These are phyloP conservation scores for Logfia minima DNA, from an alignment of 129 eudicot genomes.

Conservation along the genomic window DNA sequence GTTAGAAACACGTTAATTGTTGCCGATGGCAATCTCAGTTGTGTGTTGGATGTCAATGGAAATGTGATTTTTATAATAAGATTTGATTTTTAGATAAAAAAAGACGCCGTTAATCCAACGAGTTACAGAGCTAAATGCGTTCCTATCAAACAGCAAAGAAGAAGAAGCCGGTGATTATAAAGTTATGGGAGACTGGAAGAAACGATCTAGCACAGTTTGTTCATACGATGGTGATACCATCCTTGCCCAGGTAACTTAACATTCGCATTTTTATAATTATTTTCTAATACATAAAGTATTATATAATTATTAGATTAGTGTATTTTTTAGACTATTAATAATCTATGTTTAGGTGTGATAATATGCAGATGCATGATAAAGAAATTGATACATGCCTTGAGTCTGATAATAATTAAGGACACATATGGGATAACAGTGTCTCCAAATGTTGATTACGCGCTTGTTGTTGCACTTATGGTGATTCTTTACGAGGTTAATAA, in stretches of 20 bases:
- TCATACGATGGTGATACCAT: slow-evolving; percentile 36
- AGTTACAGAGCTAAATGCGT: slow-evolving; percentile 31
- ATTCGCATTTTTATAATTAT: neutral
- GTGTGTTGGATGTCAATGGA: slow-evolving; percentile 33
- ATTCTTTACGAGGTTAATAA: slow-evolving; percentile 36
- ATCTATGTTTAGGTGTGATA: slow-evolving; percentile 7
- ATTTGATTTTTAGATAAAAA: slow-evolving; percentile 37
- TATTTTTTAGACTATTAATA: neutral
- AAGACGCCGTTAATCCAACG: slow-evolving; percentile 28
- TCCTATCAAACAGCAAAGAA: slow-evolving; percentile 31
- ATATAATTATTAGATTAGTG: too few relatives aligned
- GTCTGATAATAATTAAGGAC: slow-evolving; percentile 28
- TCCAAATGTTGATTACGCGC: slow-evolving; percentile 35
- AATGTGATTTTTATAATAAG: slow-evolving; percentile 34
- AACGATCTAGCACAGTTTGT: slow-evolving; percentile 30
- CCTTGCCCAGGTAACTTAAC: slow-evolving; percentile 32
- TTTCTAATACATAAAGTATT: neutral
- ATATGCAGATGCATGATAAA: slow-evolving; percentile 35
- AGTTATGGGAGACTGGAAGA: slow-evolving; percentile 36
- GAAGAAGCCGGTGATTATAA: slow-evolving; percentile 30
- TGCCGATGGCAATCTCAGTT: slow-evolving; percentile 34
- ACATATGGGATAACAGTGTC: slow-evolving; percentile 29
- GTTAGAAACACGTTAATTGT: slow-evolving; percentile 33
- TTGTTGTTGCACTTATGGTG: slow-evolving; percentile 28
- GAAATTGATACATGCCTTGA: slow-evolving; percentile 27